phyloP scores from a whole-genome alignment of 257 asterid species.

The Solanum etuberosum region DNA sequence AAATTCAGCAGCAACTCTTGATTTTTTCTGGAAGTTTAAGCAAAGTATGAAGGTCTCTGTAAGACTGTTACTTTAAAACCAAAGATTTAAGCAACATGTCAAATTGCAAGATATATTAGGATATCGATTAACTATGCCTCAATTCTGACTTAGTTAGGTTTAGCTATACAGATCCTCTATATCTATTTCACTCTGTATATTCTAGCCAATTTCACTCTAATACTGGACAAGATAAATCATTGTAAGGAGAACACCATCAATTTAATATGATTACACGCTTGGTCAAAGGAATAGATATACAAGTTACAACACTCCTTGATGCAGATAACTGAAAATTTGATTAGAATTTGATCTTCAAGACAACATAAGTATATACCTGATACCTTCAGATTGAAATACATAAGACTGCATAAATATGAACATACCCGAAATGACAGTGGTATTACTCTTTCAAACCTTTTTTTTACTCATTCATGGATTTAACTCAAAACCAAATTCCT shows the following conservation, averaged over 20 bases:
- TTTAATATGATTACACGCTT: background rate
- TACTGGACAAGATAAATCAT: background rate
- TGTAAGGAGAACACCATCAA: background rate
- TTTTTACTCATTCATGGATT: background rate
- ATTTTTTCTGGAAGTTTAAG: slow-evolving; percentile 30
- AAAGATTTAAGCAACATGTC: background rate
- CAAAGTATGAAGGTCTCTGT: background rate
- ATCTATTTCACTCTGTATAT: background rate
- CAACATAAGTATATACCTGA: background rate
- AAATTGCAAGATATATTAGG: background rate
- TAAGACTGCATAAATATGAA: background rate
- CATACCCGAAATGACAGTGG: background rate
- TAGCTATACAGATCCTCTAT: background rate
- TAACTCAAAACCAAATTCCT: background rate
- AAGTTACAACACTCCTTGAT: background rate
- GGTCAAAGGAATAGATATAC: background rate
- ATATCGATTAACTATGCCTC: background rate
- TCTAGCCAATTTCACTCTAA: background rate
- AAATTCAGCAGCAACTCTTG: slow-evolving; percentile 69
- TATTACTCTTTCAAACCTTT: background rate
- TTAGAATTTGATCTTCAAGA: background rate
- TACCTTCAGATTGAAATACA: background rate
- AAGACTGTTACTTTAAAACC: background rate
- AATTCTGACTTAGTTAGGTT: background rate
- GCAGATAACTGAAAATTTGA: background rate